These are phyloP conservation scores for Plantago elongata DNA, from an alignment of 257 asterid genomes.

Conservation along the genomic window DNA sequence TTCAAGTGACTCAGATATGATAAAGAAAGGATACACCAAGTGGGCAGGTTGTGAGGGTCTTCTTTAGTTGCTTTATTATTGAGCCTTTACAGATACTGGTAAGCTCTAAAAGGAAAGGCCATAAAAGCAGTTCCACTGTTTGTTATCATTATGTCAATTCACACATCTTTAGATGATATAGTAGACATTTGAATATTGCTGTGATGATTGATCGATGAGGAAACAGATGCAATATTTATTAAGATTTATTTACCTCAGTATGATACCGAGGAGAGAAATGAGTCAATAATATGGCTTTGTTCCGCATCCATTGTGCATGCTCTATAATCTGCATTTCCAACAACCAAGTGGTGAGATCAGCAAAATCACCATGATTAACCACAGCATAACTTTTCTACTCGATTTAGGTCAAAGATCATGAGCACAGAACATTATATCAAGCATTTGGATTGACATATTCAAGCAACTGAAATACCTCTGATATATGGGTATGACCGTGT, in stretches of 20 bases:
- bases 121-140: neutral
- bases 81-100: no score
- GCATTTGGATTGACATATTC: neutral
- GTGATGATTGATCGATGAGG: neutral
- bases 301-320: slow-evolving; percentile 82
- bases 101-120: no score
- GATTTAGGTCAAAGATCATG: no score
- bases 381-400: neutral
- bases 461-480: slow-evolving; percentile 49
- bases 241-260: slow-evolving; percentile 51
- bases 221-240: neutral
- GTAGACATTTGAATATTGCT: neutral
- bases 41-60: no score
- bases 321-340: slow-evolving; percentile 66
- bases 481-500: slow-evolving; percentile 90
- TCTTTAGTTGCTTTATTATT: no score
- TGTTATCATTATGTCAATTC: neutral
- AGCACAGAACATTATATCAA: neutral
- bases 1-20: no score
- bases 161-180: neutral
- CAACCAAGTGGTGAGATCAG: neutral
- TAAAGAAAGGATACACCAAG: no score
- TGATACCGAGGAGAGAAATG: slow-evolving; percentile 92
- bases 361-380: neutral
- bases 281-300: slow-evolving; percentile 66